Evolutionary conservation across 2,329 filamentous ascomycete genomes (phyloP).

Genomic region (Ceratocystis cacaofunesta): DNA sequence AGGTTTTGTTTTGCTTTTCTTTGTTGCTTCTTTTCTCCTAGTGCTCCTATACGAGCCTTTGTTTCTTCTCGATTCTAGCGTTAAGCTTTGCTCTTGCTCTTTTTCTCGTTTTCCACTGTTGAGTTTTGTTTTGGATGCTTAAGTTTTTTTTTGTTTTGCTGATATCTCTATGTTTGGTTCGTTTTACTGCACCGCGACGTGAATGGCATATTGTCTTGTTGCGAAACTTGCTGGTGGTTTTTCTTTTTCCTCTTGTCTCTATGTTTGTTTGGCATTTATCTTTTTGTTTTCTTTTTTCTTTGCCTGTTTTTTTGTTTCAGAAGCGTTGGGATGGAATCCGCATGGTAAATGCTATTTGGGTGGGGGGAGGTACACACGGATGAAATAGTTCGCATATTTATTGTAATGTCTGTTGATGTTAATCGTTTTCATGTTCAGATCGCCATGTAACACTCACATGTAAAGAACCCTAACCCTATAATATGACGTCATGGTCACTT

Average conservation of each 20-base stretch:
- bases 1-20: neutral
- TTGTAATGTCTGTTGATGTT: slow-evolving; percentile 2
- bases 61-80: neutral
- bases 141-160: neutral
- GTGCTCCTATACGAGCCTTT: neutral
- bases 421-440: neutral
- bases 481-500: neutral
- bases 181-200: neutral
- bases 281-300: neutral
- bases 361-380: neutral
- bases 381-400: neutral
- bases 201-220: neutral
- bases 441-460: neutral
- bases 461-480: neutral
- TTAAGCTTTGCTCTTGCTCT: neutral
- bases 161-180: slow-evolving; percentile 2
- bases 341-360: neutral
- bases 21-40: neutral
- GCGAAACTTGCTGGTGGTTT: neutral
- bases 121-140: neutral
- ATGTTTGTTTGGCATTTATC: neutral
- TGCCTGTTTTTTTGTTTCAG: neutral
- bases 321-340: neutral
- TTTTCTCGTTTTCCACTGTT: neutral
- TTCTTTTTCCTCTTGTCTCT: neutral